Percentiles rank a stretch among this genome's conserved stretches.
Conservation (phyloP, 1,139 yeast genomes). For the Zhuliangozyma blackwelliae region DNA sequence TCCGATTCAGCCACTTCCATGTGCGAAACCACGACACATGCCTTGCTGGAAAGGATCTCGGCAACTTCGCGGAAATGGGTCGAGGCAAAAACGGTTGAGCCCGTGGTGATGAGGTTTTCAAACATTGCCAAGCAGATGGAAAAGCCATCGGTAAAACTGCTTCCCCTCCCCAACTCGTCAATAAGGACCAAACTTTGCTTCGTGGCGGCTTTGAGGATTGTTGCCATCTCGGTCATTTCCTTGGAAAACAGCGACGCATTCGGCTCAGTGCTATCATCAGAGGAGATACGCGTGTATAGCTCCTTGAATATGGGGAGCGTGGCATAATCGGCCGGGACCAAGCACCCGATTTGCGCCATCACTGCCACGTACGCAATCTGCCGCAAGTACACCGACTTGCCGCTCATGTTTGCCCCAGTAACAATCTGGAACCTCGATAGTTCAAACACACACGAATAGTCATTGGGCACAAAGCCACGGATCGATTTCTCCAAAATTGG, state of each 20-base stretch:
- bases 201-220: constrained; percentile 29
- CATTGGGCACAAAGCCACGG: constrained; percentile 31
- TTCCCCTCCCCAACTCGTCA: constrained; percentile 52
- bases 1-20: constrained; percentile 17
- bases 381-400: constrained; percentile 47
- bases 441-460: constrained; percentile 25
- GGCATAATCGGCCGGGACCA: constrained; percentile 45
- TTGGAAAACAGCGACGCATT: constrained; percentile 44
- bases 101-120: constrained; percentile 21
- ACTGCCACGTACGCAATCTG: constrained; percentile 43
- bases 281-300: constrained; percentile 43
- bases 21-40: constrained; percentile 24
- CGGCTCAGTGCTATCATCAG: constrained; percentile 25
- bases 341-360: constrained; percentile 50
- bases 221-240: constrained; percentile 47
- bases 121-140: constrained; percentile 34
- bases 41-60: constrained; percentile 19
- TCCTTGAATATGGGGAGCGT: constrained; percentile 35
- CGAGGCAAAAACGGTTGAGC: constrained; percentile 27
- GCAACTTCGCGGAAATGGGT: constrained; percentile 40
- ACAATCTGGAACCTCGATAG: constrained; percentile 38
- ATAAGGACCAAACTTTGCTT: constrained; percentile 37
- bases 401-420: constrained; percentile 52
- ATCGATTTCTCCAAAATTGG: constrained; percentile 31
- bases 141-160: constrained; percentile 39